Base-by-base conservation (phyloP, 129 eudicot species). In the Flaveria ramosissima region DNA sequence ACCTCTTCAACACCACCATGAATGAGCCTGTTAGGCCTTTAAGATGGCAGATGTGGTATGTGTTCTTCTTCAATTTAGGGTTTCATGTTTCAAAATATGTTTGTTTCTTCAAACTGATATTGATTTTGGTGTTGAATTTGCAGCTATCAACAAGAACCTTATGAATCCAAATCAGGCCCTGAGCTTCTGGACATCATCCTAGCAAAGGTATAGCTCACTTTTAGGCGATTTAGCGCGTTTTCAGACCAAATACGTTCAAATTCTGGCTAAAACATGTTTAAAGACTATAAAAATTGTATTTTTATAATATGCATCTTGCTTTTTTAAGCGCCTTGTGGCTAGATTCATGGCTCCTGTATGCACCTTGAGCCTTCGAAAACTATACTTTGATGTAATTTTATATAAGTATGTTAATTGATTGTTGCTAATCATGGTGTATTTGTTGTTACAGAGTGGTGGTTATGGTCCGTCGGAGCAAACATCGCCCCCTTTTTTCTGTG, bases 401-500 rank as follows among this genome's bases (percentile, higher is more conserved):
- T 26, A 27, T 2, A 20, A 20, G 19, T 20, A 13, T 43, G 70
- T 27, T 72, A 17, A 4, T 21, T 19, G 30, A 21, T 24, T 13
- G 64, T 12, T 9, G 0, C 68, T 68, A 60, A 62, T 53, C 11
- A 24, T 39, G 57, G 66, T 59, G 21, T 52, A 2, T 59, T 48
- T 56, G 27, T 30, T 45, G 57, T 47, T 30, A 48, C 86, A 91
- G 97, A 93, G 90, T 85, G 79, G 75, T 53, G 96, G 87, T 76
- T 81, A 81, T 84, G 88, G 83, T 76, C 50, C 62, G 43, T 71
- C 81, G 41, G 95, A 87, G 32, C 92, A 84, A 73, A 27, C 92
- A 77, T 89, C 97, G 74, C 99, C 97, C 89, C 94, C 96, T 17
- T 95, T 81, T 91, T 95, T 91, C 79, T 79, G 94, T 65, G 97